Percentiles rank a stretch among this genome's conserved stretches.
Conservation (phyloP, 495 filamentous ascomycete genomes). For the Penicillium egyptiacum region DNA sequence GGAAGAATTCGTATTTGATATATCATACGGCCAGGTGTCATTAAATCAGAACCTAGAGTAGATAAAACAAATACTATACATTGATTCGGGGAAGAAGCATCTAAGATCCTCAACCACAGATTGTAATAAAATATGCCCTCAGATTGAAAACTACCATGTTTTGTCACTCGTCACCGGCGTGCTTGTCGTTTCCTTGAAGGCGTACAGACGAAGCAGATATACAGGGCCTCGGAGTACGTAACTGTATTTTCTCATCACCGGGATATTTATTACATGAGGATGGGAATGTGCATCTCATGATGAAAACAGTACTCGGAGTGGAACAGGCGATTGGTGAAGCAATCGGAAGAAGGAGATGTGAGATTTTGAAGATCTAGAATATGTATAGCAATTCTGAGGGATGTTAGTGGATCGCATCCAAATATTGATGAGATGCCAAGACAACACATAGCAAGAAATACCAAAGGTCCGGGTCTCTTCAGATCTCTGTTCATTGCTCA, state of each 20-base stretch:
- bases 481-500: slow-evolving; percentile 51
- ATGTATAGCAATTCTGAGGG: slow-evolving; percentile 1
- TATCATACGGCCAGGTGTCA: background rate
- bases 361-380: slow-evolving; percentile 2
- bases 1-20: background rate
- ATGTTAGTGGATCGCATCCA: background rate
- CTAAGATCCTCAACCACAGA: background rate
- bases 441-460: background rate
- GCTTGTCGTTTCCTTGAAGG: slow-evolving; percentile 29
- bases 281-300: background rate
- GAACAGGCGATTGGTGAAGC: background rate
- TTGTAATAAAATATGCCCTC: slow-evolving; percentile 7
- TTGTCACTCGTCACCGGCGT: slow-evolving; percentile 32
- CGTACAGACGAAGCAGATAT: slow-evolving; percentile 29
- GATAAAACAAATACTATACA: background rate
- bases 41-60: background rate
- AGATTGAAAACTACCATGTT: slow-evolving; percentile 39
- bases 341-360: background rate
- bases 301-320: no score
- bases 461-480: slow-evolving; percentile 22
- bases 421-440: background rate
- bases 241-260: slow-evolving; percentile 28
- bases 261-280: background rate
- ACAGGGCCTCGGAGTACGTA: slow-evolving; percentile 27
- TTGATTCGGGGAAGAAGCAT: background rate